Evolutionary conservation across 495 filamentous ascomycete genomes (phyloP), one percentile per base, ranked within the genome.

Genomic region (Aspergillus leporis): DNA sequence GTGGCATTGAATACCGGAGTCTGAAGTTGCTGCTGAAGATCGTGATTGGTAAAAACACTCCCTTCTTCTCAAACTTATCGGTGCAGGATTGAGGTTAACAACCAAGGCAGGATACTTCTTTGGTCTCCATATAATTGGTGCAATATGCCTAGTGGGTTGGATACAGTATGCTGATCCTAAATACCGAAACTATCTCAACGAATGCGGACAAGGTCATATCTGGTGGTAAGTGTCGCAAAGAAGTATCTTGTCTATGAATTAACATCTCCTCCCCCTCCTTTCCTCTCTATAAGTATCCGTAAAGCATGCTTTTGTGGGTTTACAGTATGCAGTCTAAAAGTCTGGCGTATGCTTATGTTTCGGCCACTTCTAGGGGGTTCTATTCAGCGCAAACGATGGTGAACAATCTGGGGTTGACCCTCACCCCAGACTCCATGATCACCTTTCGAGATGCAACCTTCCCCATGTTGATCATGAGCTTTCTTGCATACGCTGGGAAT

Each of bases 381-480:
- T 74, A 72, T 46, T 68, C 71, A 6, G 55, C 71, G 22, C 70
- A 72, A 53, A 71, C 70, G 18, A 72, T 73, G 68, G 32, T 69
- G 0, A 49, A 67, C 51, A 76, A 77, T 88, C 48, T 78, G 61
- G 87, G 87, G 25, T 89, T 83, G 52, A 91, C 90, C 1, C 77
- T 94, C 40, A 94, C 89, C 0, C 89, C 90, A 1, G 88, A 94
- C 71, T 91, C 88, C 41, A 92, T 95, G 89, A 81, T 86, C 52
- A 87, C 86, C 0, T 93, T 95, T 67, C 83, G 87, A 64, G 85
- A 76, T 18, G 86, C 89, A 5, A 75, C 81, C 0, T 86, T 86
- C 55, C 85, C 88, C 2, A 70, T 95, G 51, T 57, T 93, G 4
- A 55, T 92, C 41, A 84, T 89, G 68, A 84, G 77, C 18, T 89